Base-by-base conservation (phyloP, 1,284 basidiomycete species). In the Termitomyces sp. region DNA sequence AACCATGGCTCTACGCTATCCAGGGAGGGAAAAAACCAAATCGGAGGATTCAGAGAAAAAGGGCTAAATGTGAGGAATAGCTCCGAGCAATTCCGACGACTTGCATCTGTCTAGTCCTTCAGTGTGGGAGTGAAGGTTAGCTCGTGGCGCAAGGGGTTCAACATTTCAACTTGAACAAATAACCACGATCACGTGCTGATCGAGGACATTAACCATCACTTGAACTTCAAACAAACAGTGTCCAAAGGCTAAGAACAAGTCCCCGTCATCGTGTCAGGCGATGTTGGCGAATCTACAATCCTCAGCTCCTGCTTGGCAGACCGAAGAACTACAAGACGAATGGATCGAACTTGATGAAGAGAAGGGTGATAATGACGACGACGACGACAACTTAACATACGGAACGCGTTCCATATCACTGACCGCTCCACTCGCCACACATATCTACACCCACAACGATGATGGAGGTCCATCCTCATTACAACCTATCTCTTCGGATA, bases 251-350 rank as follows among this genome's bases (percentile, higher is more conserved):
- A 38, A 45, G 42, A 40, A 49, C 26, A 39, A 37, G 45, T 41
- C 45, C 40, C 40, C 42, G 45, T 53, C 59, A 51, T 58, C 57
- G 60, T 57, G 52, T 38, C 49, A 57, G 41, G 54, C 62, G 54
- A 69, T 69, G 68, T 57, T 63, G 19, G 58, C 51, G 34, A 52
- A 57, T 26, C 54, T 18, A 34, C 53, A 52, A 39, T 56, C 50
- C 37, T 21, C 43, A 21, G 51, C 52, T 19, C 87, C 87, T 26
- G 87, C 76, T 53, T 90, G 88, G 87, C 84, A 87, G 64, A 90
- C 86, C 1, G 84, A 86, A 47, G 88, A 89, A 64, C 76, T 91
- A 4, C 80, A 79, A 53, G 87, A 90, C 60, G 88, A 89, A 73
- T 90, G 88, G 87, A 73, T 86, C 50, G 87, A 89, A 44, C 67